These are phyloP conservation scores for Excoecaria cochinchinensis DNA, from an alignment of 345 rosid genomes.

Conservation along the genomic window DNA sequence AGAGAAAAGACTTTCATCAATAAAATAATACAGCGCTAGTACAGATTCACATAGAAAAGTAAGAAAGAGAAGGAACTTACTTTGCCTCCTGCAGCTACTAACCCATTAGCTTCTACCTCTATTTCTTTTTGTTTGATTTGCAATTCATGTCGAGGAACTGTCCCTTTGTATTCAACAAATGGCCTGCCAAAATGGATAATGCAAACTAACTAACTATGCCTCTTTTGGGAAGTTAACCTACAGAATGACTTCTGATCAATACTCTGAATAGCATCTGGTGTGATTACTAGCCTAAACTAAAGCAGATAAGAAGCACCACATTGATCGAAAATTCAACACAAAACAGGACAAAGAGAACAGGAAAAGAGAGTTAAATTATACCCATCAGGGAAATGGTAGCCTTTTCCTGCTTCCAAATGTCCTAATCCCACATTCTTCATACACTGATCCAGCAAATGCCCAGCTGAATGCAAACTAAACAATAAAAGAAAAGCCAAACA, in stretches of 20 bases:
- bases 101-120: conserved; percentile 61
- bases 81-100: conserved; percentile 66
- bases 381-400: conserved; percentile 89
- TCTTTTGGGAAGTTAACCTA: not conserved
- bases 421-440: conserved; percentile 63
- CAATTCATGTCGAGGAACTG: conserved; percentile 50
- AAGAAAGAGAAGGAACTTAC: conserved; percentile 30
- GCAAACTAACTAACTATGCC: not conserved
- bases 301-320: not conserved
- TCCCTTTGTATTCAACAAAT: conserved; percentile 78
- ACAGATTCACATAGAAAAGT: not conserved
- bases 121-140: conserved; percentile 55
- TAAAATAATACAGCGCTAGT: not conserved
- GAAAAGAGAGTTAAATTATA: conserved; percentile 21
- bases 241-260: not conserved
- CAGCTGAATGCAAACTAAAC: conserved; percentile 81
- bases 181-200: conserved; percentile 46
- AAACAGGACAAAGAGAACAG: not conserved
- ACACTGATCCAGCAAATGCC: conserved; percentile 74
- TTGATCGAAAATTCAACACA: no score
- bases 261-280: not conserved
- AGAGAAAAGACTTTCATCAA: conserved; percentile 9
- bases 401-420: conserved; percentile 73
- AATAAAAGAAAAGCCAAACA: not conserved
- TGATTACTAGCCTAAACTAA: not conserved